phyloP scores from a whole-genome alignment of 2,329 filamentous ascomycete species.

The Byssothecium circinans region DNA sequence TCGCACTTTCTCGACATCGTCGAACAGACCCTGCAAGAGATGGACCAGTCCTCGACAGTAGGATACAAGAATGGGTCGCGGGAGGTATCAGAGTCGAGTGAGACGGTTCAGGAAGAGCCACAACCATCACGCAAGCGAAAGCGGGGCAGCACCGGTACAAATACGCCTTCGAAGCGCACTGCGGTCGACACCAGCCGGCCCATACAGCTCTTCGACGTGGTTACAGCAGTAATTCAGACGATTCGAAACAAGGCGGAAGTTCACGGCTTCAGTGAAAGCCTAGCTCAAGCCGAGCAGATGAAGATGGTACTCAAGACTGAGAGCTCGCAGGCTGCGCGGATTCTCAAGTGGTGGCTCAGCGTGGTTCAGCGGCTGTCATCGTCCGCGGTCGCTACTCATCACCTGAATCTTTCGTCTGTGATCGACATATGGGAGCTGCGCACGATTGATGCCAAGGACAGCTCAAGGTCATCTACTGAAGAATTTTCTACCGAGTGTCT shows the following conservation, averaged over 20 bases:
- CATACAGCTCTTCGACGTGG: constrained; percentile 25
- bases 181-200: constrained; percentile 14
- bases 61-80: constrained; percentile 6
- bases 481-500: constrained; percentile 45
- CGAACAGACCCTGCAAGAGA: constrained; percentile 65
- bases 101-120: constrained; percentile 24
- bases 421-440: constrained; percentile 41
- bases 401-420: constrained; percentile 26
- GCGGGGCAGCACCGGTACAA: constrained; percentile 24
- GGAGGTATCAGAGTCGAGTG: constrained; percentile 31
- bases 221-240: constrained; percentile 22
- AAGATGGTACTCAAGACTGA: constrained; percentile 39
- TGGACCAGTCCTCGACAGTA: constrained; percentile 3
- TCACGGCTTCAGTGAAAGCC: constrained; percentile 18
- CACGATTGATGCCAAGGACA: constrained; percentile 26
- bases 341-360: constrained; percentile 40
- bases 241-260: constrained; percentile 21
- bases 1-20: constrained; percentile 68
- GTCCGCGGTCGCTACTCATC: not conserved
- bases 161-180: constrained; percentile 18
- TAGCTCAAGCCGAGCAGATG: constrained; percentile 37
- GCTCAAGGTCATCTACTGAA: constrained; percentile 33
- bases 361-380: constrained; percentile 22
- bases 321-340: constrained; percentile 38
- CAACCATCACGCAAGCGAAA: constrained; percentile 42